A percentile compares a stretch with the other conserved stretches of the same genome.
These are phyloP conservation scores for Fistulifera pelliculosa DNA, from an alignment of 108 stramenopile species.

Conservation along the genomic window DNA sequence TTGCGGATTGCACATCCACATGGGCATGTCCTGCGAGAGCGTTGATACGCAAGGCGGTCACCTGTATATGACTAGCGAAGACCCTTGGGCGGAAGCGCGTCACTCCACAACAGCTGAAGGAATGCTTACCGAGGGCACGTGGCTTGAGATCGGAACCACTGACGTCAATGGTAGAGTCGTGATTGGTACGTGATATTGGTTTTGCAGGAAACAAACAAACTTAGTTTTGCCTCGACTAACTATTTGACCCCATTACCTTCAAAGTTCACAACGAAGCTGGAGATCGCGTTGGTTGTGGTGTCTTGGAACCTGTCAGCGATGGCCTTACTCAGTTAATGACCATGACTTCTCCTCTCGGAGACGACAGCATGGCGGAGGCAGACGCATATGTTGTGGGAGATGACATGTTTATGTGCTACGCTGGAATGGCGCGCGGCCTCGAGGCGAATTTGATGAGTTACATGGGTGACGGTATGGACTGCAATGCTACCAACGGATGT, in stretches of 20 bases:
- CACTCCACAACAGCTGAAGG: not conserved
- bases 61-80: not conserved
- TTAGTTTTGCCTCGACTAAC: too few species aligned
- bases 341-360: not conserved
- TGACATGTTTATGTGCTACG: not conserved
- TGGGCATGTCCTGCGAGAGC: constrained; percentile 21
- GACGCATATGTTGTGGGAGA: not conserved
- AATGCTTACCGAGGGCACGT: not conserved
- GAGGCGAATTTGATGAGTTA: not conserved
- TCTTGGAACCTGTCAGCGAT: constrained; percentile 5
- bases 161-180: constrained; percentile 1
- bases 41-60: constrained; percentile 20
- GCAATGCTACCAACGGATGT: constrained; percentile 18
- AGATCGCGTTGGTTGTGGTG: constrained; percentile 6
- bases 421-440: not conserved
- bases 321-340: not conserved
- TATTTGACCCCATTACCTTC: too few species aligned
- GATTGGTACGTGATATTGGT: not conserved
- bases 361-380: not conserved
- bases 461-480: not conserved
- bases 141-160: not conserved
- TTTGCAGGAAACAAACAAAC: not conserved
- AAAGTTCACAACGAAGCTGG: constrained; percentile 5
- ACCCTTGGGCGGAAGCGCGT: constrained; percentile 6
- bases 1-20: constrained; percentile 16